Evolutionary conservation across 306 rosid genomes (phyloP).

Genomic region (Cucurbita moschata): DNA sequence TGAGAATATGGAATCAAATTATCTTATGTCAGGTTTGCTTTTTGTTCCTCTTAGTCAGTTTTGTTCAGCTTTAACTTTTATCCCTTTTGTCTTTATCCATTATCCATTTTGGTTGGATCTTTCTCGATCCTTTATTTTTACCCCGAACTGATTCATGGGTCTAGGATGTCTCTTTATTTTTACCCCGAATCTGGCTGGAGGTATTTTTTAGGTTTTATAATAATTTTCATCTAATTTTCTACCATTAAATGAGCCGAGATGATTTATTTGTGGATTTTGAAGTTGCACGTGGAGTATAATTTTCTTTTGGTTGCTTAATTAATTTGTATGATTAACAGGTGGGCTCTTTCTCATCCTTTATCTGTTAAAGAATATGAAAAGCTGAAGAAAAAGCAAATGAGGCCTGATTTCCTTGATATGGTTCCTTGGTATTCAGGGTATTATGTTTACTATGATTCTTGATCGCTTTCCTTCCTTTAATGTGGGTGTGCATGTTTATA

Average conservation of each 20-base stretch:
- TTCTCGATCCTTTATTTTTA: not conserved
- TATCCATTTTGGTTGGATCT: not conserved
- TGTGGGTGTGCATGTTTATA: not conserved
- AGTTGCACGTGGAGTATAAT: not conserved
- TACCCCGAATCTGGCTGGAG: not conserved
- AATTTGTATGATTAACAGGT: constrained; percentile 37
- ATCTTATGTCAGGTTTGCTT: not conserved
- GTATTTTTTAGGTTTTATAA: not conserved
- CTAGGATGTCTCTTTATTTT: not conserved
- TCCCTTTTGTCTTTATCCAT: not conserved
- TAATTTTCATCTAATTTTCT: not conserved
- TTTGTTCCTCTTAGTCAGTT: not conserved
- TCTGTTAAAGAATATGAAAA: constrained; percentile 70
- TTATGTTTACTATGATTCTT: constrained; percentile 2
- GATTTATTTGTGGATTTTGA: constrained; percentile 6
- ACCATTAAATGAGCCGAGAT: not conserved
- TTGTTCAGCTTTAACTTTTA: not conserved
- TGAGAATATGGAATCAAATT: not conserved
- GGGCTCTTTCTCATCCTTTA: constrained; percentile 92
- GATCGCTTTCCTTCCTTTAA: not conserved
- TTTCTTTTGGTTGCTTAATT: not conserved
- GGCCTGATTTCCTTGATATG: constrained; percentile 88
- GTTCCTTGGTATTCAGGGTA: constrained; percentile 99
- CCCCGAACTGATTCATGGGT: not conserved
- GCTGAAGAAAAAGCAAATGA: constrained; percentile 80